Evolutionary conservation across 176 grass and related monocot genomes (phyloP), one percentile per base, ranked within the genome.

Genomic region (Oryza meyeriana): DNA sequence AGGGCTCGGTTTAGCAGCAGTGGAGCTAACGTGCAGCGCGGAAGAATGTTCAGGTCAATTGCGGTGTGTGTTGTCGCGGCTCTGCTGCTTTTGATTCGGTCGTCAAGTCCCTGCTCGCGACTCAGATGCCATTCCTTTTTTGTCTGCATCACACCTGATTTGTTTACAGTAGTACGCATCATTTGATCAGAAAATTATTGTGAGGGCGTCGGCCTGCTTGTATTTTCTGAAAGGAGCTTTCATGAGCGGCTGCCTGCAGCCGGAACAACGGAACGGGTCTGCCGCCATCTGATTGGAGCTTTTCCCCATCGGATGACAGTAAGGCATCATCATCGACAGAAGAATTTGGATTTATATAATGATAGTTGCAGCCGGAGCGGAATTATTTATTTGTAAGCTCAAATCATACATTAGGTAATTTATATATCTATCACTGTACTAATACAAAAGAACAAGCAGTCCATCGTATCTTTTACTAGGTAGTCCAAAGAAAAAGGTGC

Each of bases 181-280:
- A 31, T 55, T 81, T 71, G 52, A 85, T 76, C 20, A 2, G 18
- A 17, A 62, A 50, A 50, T 57, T 65, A 41, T 80, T 65, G 24
- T 31, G n/a, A 59, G 77, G 24, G 20, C 33, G 18, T 58, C 78
- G 8, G 52, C 55, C 30, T 13, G 64, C 64, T 64, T 33, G 3
- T 34, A 22, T 28, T 17, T 3, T 29, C n/a, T 16, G 48, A 47
- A 30, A 4, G 70, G 80, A 59, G 71, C 82, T 85, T 69, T 89
- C 87, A 31, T 17, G 6, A 5, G 48, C 31, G 81, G 47, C 75
- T 11, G 76, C 22, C 75, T 80, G 29, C 52, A 33, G 87, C 8
- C 18, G 64, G 52, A 40, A 76, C 77, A 35, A 62, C 82, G 71
- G 87, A 89, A 76, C 32, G 71, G 52, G 71, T 76, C 82, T 17